phyloP scores from a whole-genome alignment of 352 stramenopile species.

The Thraustochytrium striatum region DNA sequence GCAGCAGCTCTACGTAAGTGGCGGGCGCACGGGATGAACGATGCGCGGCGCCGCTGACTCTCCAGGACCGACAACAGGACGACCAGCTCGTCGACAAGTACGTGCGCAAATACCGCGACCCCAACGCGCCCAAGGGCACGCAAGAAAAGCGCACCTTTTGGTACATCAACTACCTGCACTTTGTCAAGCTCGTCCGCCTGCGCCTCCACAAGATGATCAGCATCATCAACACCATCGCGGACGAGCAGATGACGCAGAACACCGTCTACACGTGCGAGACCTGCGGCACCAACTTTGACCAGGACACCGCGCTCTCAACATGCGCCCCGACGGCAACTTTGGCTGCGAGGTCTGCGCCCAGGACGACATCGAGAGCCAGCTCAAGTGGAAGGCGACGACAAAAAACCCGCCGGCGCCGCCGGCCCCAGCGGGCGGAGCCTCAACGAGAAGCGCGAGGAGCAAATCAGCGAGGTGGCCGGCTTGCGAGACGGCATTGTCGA shows the following conservation, averaged over 20 bases:
- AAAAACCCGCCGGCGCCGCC: too few relatives aligned
- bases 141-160: constrained; percentile 12
- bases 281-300: constrained; percentile 14
- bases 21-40: background rate
- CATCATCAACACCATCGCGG: constrained; percentile 10
- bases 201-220: constrained; percentile 22
- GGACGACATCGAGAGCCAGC: constrained; percentile 4
- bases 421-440: background rate
- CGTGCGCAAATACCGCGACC: constrained; percentile 1
- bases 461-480: constrained; percentile 7
- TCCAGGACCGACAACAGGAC: too few relatives aligned
- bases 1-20: background rate
- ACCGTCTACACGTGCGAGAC: constrained; percentile 4
- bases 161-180: constrained; percentile 27
- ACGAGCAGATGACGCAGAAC: background rate
- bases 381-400: too few relatives aligned
- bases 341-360: constrained; percentile 7
- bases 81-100: constrained; percentile 39
- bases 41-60: background rate
- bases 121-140: constrained; percentile 14
- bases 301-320: background rate
- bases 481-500: constrained; percentile 28
- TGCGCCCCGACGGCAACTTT: background rate
- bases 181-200: constrained; percentile 39
- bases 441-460: constrained; percentile 36